Conservation (phyloP, 2,329 filamentous ascomycete genomes). For the Clonostachys solani region DNA sequence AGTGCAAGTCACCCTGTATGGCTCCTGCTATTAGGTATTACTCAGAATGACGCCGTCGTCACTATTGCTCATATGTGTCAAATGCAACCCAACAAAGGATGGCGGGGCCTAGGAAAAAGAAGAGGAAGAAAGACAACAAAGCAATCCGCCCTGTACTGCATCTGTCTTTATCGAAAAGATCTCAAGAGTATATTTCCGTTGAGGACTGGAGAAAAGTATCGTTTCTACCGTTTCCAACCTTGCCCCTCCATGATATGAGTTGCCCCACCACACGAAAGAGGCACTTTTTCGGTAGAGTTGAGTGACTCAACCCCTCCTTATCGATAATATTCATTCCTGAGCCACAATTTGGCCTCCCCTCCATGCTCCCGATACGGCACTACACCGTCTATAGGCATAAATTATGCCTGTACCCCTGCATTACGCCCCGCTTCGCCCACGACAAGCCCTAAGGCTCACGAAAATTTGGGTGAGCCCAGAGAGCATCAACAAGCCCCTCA, state of each 20-base stretch:
- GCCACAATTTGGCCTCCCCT: slow-evolving; percentile 1
- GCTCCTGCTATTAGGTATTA: background rate
- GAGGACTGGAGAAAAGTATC: too few relatives aligned
- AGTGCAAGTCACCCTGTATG: too few relatives aligned
- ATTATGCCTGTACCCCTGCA: background rate
- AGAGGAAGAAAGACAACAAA: too few relatives aligned
- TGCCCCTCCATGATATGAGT: background rate
- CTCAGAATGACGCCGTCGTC: slow-evolving; percentile 2
- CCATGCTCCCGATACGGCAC: background rate
- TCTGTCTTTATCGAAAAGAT: too few relatives aligned
- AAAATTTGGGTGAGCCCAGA: slow-evolving; percentile 2
- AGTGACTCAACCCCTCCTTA: too few relatives aligned
- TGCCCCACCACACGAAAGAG: slow-evolving; percentile 12
- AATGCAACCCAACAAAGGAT: too few relatives aligned
- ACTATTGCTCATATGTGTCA: background rate
- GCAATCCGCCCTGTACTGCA: too few relatives aligned
- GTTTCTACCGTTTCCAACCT: too few relatives aligned
- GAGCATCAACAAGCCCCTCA: slow-evolving; percentile 5
- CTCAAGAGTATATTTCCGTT: too few relatives aligned
- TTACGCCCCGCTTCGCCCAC: slow-evolving; percentile 1
- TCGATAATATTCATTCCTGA: too few relatives aligned
- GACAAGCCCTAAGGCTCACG: slow-evolving; percentile 7
- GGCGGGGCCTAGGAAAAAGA: too few relatives aligned
- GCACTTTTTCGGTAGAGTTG: background rate
- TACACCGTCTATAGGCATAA: background rate